Conservation (phyloP, 345 rosid species). For the Brassica nigra region DNA sequence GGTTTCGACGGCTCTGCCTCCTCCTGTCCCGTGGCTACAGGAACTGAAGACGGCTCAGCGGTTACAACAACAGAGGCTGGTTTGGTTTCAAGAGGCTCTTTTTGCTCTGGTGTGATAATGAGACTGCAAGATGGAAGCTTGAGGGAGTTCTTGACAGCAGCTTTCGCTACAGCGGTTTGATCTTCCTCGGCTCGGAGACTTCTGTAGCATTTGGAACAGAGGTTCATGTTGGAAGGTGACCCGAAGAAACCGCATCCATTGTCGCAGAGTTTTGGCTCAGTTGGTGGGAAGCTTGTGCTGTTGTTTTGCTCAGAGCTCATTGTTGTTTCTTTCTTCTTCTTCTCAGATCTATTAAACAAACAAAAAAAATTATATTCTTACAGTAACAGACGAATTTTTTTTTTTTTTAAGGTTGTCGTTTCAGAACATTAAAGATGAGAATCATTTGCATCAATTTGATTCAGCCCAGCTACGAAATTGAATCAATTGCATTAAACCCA, state of each 20-base stretch:
- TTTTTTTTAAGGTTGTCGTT: not conserved
- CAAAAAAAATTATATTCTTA: not conserved
- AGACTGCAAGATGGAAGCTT: constrained; percentile 35
- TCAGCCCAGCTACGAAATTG: not conserved
- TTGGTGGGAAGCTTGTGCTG: constrained; percentile 66
- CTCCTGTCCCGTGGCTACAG: constrained; percentile 10
- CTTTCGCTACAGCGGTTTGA: constrained; percentile 60
- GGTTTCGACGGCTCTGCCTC: constrained; percentile 36
- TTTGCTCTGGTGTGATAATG: not conserved
- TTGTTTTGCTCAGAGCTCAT: constrained; percentile 88
- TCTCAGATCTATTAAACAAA: constrained; percentile 16
- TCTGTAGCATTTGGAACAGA: constrained; percentile 84
- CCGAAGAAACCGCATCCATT: constrained; percentile 92
- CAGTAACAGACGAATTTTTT: constrained; percentile 15
- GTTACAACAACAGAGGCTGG: constrained; percentile 15
- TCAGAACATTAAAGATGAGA: constrained; percentile 5
- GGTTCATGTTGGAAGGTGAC: constrained; percentile 72
- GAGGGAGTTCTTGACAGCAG: constrained; percentile 66
- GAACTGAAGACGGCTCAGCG: constrained; percentile 25
- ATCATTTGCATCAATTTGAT: not conserved
- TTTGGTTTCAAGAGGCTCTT: constrained; percentile 21
- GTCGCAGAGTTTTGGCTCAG: constrained; percentile 70
- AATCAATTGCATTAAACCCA: not conserved
- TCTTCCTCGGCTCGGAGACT: constrained; percentile 61
- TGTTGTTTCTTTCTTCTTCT: constrained; percentile 14